These are phyloP conservation scores for Abrus precatorius DNA, from an alignment of 306 rosid species.

Conservation along the genomic window DNA sequence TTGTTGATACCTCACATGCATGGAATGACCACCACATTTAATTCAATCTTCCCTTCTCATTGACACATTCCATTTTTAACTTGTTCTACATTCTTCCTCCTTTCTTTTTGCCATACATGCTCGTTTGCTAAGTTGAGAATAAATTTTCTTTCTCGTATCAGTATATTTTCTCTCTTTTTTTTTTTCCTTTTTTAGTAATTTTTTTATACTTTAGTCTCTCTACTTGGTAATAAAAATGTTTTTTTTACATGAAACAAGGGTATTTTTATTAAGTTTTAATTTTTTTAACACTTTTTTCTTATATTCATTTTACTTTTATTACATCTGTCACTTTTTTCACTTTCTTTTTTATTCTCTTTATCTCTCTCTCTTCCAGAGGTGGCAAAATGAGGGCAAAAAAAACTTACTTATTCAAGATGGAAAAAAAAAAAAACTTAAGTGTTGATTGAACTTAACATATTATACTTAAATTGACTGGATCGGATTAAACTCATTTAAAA, in stretches of 20 bases:
- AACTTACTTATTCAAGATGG: no score
- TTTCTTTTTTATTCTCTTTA: no score
- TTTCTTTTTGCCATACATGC: neutral
- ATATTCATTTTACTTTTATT: no score
- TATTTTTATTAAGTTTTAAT: no score
- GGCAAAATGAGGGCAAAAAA: no score
- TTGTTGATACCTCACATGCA: conserved; percentile 33
- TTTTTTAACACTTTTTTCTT: no score
- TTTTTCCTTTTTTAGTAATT: neutral
- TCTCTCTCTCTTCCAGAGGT: no score
- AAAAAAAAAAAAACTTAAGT: no score
- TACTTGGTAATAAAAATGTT: neutral
- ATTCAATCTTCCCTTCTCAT: conserved; percentile 21
- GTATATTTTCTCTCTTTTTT: neutral
- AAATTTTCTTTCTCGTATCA: neutral
- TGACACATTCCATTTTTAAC: neutral
- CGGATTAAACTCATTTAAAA: no score
- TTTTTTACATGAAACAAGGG: neutral
- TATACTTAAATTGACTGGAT: no score
- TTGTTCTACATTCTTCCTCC: neutral
- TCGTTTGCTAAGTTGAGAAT: neutral
- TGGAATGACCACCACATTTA: conserved; percentile 24
- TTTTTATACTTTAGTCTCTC: neutral
- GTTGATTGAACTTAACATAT: no score
- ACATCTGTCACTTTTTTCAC: no score